phyloP scores from a whole-genome alignment of 306 rosid genomes.

The Vigna hirtella region DNA sequence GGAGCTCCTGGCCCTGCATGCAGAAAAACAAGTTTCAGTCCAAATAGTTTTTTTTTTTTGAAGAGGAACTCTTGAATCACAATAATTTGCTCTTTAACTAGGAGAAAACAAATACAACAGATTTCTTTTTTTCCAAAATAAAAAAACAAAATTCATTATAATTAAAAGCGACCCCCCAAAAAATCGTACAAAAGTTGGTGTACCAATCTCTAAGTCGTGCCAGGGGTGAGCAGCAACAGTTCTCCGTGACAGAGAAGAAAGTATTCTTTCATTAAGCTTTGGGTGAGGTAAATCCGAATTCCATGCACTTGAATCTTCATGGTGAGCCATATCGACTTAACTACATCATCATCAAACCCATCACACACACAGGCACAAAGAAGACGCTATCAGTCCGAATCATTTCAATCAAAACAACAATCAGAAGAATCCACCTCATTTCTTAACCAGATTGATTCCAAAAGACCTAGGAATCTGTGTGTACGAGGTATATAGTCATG shows the following conservation, averaged over 20 bases:
- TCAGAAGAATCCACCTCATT: conserved; percentile 26
- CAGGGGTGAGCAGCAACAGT: conserved; percentile 97
- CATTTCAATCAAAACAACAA: conserved; percentile 4
- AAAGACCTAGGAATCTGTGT: conserved; percentile 1
- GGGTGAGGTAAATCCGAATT: conserved; percentile 43
- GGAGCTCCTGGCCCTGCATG: conserved; percentile 98
- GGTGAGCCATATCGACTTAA: conserved; percentile 65
- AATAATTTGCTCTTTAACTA: not conserved
- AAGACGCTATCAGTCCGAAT: conserved; percentile 6
- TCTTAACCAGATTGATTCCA: not conserved
- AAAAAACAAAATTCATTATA: not conserved
- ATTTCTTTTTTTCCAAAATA: not conserved
- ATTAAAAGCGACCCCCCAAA: not conserved
- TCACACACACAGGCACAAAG: conserved; percentile 7
- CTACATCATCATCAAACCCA: conserved; percentile 31
- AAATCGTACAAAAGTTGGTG: not conserved
- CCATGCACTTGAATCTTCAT: conserved; percentile 57
- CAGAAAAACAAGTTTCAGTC: conserved; percentile 42
- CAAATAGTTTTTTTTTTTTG: not conserved
- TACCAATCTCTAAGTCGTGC: conserved; percentile 98
- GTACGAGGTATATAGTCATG: not conserved
- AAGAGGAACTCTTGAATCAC: not conserved
- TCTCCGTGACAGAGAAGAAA: conserved; percentile 84
- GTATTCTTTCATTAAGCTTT: conserved; percentile 87
- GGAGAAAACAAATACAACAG: not conserved